Conservation (phyloP, 495 filamentous ascomycete species). For the Immersiella caudata region DNA sequence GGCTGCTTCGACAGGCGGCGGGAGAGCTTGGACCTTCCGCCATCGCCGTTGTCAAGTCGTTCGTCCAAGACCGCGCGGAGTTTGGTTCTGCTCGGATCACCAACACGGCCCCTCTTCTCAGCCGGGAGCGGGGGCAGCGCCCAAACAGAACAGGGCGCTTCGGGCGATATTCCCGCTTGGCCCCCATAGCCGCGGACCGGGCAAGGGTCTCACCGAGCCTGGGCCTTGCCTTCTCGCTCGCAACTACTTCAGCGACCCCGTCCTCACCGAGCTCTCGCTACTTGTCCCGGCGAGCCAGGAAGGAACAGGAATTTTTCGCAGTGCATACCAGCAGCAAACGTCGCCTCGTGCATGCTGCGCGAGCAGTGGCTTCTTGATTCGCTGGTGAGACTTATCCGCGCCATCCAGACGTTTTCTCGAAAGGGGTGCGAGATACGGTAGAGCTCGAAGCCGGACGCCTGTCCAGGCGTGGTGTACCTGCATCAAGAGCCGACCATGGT, state of each 20-base stretch:
- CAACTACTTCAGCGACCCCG: slow-evolving; percentile 5
- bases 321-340: slow-evolving; percentile 1
- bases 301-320: neutral
- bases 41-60: slow-evolving; percentile 15
- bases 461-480: slow-evolving; percentile 23
- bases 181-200: slow-evolving; percentile 17
- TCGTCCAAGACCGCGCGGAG: slow-evolving; percentile 16
- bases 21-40: slow-evolving; percentile 12
- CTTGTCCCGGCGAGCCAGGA: neutral
- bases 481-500: slow-evolving; percentile 20
- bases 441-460: slow-evolving; percentile 1
- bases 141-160: slow-evolving; percentile 6
- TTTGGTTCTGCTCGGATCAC: slow-evolving; percentile 22
- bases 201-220: slow-evolving; percentile 12
- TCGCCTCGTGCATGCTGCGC: slow-evolving; percentile 3
- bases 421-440: slow-evolving; percentile 3
- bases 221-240: slow-evolving; percentile 8
- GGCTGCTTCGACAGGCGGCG: slow-evolving; percentile 7
- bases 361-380: slow-evolving; percentile 1
- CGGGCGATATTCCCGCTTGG: slow-evolving; percentile 20
- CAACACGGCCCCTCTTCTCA: slow-evolving; percentile 20
- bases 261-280: slow-evolving; percentile 1
- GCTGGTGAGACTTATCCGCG: neutral
- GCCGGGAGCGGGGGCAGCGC: slow-evolving; percentile 16
- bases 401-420: neutral